Evolutionary conservation across 106 monocot species (phyloP).

Genomic region (Agapanthus africanus): DNA sequence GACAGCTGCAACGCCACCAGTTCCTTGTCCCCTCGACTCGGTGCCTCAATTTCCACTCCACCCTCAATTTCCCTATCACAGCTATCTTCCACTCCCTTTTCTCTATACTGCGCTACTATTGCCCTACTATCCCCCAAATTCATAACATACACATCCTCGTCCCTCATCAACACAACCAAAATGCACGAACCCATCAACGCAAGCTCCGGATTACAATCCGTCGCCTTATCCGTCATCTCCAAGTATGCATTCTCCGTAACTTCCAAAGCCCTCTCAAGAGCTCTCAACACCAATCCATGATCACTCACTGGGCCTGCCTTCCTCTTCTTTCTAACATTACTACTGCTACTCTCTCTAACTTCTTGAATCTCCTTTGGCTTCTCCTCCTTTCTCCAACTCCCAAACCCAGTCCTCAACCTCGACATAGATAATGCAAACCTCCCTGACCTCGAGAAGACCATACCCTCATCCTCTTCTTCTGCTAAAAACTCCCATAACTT

Average conservation of each 20-base stretch:
- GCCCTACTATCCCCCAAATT: slow-evolving; percentile 87
- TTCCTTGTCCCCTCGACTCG: slow-evolving; percentile 7
- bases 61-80: too few species aligned
- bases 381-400: slow-evolving; percentile 28
- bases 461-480: slow-evolving; percentile 19
- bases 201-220: slow-evolving; percentile 63
- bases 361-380: slow-evolving; percentile 13
- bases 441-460: slow-evolving; percentile 37
- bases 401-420: slow-evolving; percentile 23
- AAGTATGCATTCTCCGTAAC: slow-evolving; percentile 42
- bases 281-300: slow-evolving; percentile 39
- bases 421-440: slow-evolving; percentile 36
- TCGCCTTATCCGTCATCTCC: slow-evolving; percentile 47
- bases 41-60: slow-evolving; percentile 10
- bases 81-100: slow-evolving; percentile 1
- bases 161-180: slow-evolving; percentile 66
- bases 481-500: slow-evolving; percentile 32
- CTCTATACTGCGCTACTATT: slow-evolving; percentile 40
- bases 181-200: slow-evolving; percentile 78
- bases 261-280: slow-evolving; percentile 50
- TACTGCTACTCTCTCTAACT: background rate
- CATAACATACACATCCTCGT: slow-evolving; percentile 87
- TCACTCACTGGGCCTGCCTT: slow-evolving; percentile 26
- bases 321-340: slow-evolving; percentile 15
- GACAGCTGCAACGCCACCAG: slow-evolving; percentile 63